A percentile compares a stretch with the other conserved stretches of the same genome.
phyloP scores from a whole-genome alignment of 768 basidiomycete species.

The Lactarius evosmus region DNA sequence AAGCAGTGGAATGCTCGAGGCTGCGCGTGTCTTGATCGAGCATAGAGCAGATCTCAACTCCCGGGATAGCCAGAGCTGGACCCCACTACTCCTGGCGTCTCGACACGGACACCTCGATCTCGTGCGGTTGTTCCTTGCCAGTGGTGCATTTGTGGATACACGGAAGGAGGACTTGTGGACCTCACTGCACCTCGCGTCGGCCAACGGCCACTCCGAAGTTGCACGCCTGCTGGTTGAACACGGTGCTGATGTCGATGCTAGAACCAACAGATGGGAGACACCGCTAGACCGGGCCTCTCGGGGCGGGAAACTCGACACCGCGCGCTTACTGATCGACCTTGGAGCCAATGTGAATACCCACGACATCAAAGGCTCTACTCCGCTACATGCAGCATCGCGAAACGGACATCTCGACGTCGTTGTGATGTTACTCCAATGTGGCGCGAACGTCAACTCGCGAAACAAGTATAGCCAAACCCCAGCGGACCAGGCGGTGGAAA shows the following conservation, averaged over 20 bases:
- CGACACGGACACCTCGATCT: background rate
- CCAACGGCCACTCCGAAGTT: background rate
- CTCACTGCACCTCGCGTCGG: constrained; percentile 1
- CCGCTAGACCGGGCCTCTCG: constrained; percentile 5
- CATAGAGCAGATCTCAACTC: constrained; percentile 6
- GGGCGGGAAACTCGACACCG: background rate
- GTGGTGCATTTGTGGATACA: constrained; percentile 6
- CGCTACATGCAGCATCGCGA: background rate
- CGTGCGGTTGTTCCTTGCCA: background rate
- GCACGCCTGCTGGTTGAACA: background rate
- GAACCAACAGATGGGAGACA: background rate
- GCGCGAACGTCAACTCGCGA: background rate
- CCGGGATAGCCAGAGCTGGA: background rate
- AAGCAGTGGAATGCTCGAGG: background rate
- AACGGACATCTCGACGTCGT: background rate
- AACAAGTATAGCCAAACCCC: background rate
- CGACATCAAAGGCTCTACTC: background rate
- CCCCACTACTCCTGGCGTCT: constrained; percentile 6
- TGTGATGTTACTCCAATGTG: background rate
- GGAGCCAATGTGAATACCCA: constrained; percentile 1
- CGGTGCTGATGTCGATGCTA: background rate
- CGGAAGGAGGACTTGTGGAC: background rate
- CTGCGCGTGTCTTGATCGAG: background rate
- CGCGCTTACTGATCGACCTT: constrained; percentile 5
- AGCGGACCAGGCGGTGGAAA: background rate